Evolutionary conservation across 1,284 basidiomycete species (phyloP).

Genomic region (Amylostereum areolatum): DNA sequence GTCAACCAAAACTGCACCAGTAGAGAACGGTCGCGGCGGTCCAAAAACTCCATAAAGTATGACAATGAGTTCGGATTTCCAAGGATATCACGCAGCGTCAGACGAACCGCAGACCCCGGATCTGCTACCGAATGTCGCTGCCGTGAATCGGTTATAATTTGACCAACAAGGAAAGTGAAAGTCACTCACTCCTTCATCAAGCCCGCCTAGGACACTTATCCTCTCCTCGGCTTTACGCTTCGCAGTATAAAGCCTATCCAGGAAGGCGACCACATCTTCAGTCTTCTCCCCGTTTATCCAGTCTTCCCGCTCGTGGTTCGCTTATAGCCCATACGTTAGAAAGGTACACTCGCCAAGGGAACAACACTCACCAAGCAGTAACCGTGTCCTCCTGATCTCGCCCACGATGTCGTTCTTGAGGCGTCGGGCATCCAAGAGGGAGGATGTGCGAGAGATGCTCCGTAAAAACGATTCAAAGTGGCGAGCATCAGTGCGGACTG

Average conservation of each 20-base stretch:
- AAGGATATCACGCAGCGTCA: conserved; percentile 69
- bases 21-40: conserved; percentile 76
- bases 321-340: conserved; percentile 27
- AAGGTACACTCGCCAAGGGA: neutral
- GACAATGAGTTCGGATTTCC: conserved; percentile 85
- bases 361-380: conserved; percentile 51
- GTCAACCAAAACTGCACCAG: conserved; percentile 97
- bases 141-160: neutral
- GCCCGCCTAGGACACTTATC: conserved; percentile 73
- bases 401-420: conserved; percentile 86
- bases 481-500: conserved; percentile 67
- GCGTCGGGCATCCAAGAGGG: conserved; percentile 82
- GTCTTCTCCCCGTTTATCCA: conserved; percentile 81
- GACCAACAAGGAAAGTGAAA: neutral
- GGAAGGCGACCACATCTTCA: conserved; percentile 79
- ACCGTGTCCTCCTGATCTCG: conserved; percentile 77
- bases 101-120: conserved; percentile 15
- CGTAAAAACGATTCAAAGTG: conserved; percentile 88
- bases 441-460: conserved; percentile 77
- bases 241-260: conserved; percentile 84
- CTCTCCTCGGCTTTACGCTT: conserved; percentile 82
- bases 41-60: conserved; percentile 98
- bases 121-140: conserved; percentile 17
- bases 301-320: conserved; percentile 77
- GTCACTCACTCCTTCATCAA: conserved; percentile 25